Percentiles rank a stretch among this genome's conserved stretches.
Conservation (phyloP, 1,284 basidiomycete species). For the Rhodotorula sp. region DNA sequence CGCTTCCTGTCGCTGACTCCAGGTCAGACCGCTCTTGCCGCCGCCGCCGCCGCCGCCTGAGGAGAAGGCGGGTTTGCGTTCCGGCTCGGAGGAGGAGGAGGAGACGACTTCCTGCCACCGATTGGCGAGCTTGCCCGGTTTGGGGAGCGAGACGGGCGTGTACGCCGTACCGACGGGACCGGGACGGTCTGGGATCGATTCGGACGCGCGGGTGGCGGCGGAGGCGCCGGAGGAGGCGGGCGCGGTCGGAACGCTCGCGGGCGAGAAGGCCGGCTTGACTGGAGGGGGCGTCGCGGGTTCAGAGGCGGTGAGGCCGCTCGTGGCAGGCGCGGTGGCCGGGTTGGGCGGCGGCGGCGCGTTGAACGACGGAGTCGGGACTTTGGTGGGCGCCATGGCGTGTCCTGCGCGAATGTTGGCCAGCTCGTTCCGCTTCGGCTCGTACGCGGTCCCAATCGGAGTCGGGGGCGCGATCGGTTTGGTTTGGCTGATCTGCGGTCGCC, state of each 20-base stretch:
- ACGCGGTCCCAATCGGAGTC: slow-evolving; percentile 46
- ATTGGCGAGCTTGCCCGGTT: slow-evolving; percentile 82
- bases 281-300: slow-evolving; percentile 55
- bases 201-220: slow-evolving; percentile 50
- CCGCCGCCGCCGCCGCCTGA: background rate
- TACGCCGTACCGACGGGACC: slow-evolving; percentile 67
- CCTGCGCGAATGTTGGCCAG: slow-evolving; percentile 45
- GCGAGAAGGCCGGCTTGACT: background rate
- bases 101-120: slow-evolving; percentile 60
- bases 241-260: slow-evolving; percentile 42
- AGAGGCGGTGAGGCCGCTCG: slow-evolving; percentile 50
- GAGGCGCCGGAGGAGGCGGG: slow-evolving; percentile 56
- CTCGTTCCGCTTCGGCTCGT: slow-evolving; percentile 48
- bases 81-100: background rate
- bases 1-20: slow-evolving; percentile 82
- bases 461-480: slow-evolving; percentile 37
- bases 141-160: slow-evolving; percentile 75
- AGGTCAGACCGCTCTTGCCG: slow-evolving; percentile 60
- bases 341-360: slow-evolving; percentile 43
- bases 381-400: background rate
- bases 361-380: background rate
- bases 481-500: slow-evolving; percentile 47
- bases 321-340: slow-evolving; percentile 50
- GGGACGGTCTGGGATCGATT: slow-evolving; percentile 39
- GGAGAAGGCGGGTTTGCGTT: background rate